Evolutionary conservation across 73 alveolate genomes (phyloP), one percentile per base, ranked within the genome.

Genomic region (Breviolum minutum): DNA sequence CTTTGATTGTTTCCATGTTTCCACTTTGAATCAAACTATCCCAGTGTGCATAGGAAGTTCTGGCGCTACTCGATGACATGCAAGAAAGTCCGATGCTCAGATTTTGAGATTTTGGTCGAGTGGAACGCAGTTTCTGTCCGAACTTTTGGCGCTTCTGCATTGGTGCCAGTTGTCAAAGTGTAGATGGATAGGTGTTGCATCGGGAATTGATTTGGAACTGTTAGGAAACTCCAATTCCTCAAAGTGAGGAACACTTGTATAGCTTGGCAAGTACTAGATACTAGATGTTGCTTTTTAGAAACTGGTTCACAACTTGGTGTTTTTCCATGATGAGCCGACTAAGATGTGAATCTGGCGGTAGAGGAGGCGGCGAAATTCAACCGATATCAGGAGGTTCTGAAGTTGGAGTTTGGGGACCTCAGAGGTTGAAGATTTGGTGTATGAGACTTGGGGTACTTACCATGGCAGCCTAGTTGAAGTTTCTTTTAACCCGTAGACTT

Each of bases 351-450:
- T 40, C 66, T 48, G n/a, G 83, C 95, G 66, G n/a, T 30, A 3
- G 95, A 84, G 63, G 99, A 95, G 62, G 99, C 95, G 14, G 99
- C 89, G 63, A 83, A 71, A 73, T 84, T 69, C 95, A 95, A 95
- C 77, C 94, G 99, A 27, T 95, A 95, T 83, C 95, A 94, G 91
- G 99, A 95, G 61, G 95, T 85, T 17, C 76, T 95, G 91, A 95
- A 95, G 95, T 24, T 95, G 48, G 99, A 95, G 86, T 40, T n/a
- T n/a, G 73, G 77, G 61, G 32, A 13, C 90, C 80, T 40, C 66
- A 89, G 86, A 6, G 30, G 22, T 24, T 54, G 48, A 13, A 64
- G 87, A 6, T 73, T 73, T 73, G n/a, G 54, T 7, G 8, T 40
- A 40, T n/a, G n/a, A n/a, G n/a, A n/a, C 54, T 40, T 40, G 3